A percentile compares a stretch with the other conserved stretches of the same genome.
Conservation (phyloP, 2,329 filamentous ascomycete genomes). For the Orbilia quercus region DNA sequence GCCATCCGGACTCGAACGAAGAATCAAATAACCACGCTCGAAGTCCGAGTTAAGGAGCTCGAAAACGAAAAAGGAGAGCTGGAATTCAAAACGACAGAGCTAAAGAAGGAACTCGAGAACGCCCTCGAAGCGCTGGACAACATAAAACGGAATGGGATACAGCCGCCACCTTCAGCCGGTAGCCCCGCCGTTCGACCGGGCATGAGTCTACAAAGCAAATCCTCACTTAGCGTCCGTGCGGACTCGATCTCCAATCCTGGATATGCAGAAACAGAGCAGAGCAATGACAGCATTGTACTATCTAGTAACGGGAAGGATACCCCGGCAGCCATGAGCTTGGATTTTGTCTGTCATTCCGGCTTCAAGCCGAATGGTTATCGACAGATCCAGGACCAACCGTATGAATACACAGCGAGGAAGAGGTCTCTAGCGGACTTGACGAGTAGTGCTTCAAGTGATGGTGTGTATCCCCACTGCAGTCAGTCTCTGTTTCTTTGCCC, state of each 20-base stretch:
- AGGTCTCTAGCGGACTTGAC: slow-evolving; percentile 47
- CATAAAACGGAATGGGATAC: slow-evolving; percentile 51
- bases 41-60: slow-evolving; percentile 78
- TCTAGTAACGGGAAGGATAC: slow-evolving; percentile 45
- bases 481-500: too few relatives aligned
- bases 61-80: slow-evolving; percentile 62
- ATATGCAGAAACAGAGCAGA: slow-evolving; percentile 32
- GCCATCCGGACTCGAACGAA: slow-evolving; percentile 86
- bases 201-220: slow-evolving; percentile 31
- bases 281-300: slow-evolving; percentile 39
- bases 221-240: slow-evolving; percentile 27
- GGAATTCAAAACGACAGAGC: slow-evolving; percentile 79
- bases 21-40: slow-evolving; percentile 79
- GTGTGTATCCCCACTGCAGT: slow-evolving; percentile 31
- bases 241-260: slow-evolving; percentile 30
- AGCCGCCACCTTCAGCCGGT: slow-evolving; percentile 18
- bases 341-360: slow-evolving; percentile 47
- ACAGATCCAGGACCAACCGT: slow-evolving; percentile 52
- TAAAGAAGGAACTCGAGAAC: slow-evolving; percentile 73
- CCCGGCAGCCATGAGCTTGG: slow-evolving; percentile 46
- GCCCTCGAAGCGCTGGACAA: slow-evolving; percentile 48
- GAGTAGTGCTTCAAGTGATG: slow-evolving; percentile 49
- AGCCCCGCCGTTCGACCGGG: slow-evolving; percentile 1
- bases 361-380: slow-evolving; percentile 50
- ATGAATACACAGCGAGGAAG: slow-evolving; percentile 50